Conservation (phyloP, 495 filamentous ascomycete species). For the Penicillium steckii region DNA sequence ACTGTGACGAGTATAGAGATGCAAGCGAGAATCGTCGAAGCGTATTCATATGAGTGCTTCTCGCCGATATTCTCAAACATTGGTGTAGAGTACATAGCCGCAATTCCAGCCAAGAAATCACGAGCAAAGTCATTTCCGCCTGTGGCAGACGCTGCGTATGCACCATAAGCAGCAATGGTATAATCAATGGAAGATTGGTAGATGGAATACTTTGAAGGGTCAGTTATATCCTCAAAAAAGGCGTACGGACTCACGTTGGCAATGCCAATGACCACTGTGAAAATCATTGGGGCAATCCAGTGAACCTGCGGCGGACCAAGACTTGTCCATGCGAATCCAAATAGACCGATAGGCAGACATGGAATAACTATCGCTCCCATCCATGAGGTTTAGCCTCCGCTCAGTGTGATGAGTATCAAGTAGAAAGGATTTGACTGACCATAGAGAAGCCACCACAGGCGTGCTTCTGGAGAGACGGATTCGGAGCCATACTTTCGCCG, state of each 20-base stretch:
- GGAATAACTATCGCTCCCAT: too few species aligned
- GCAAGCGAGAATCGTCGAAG: constrained; percentile 40
- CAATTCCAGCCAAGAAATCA: constrained; percentile 46
- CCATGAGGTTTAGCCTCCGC: too few species aligned
- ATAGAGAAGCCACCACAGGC: constrained; percentile 58
- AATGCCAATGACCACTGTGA: constrained; percentile 58
- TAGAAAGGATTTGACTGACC: too few species aligned
- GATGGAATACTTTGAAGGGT: too few species aligned
- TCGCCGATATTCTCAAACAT: constrained; percentile 36
- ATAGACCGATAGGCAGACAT: constrained; percentile 66
- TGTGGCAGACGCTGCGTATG: constrained; percentile 75
- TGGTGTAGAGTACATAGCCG: constrained; percentile 45
- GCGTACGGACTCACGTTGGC: too few species aligned
- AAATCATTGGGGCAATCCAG: constrained; percentile 62
- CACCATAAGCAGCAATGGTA: constrained; percentile 76
- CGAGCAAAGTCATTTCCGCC: constrained; percentile 62
- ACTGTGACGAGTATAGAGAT: constrained; percentile 41
- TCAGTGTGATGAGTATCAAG: too few species aligned
- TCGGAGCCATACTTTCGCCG: constrained; percentile 43
- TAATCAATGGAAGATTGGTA: constrained; percentile 85
- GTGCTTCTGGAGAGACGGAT: constrained; percentile 55
- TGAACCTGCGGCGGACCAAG: constrained; percentile 54
- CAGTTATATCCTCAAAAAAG: too few species aligned
- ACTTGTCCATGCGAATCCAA: constrained; percentile 67
- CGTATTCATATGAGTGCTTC: constrained; percentile 36